Conservation (phyloP, 2,329 filamentous ascomycete genomes). For the Raffaelea arxii region DNA sequence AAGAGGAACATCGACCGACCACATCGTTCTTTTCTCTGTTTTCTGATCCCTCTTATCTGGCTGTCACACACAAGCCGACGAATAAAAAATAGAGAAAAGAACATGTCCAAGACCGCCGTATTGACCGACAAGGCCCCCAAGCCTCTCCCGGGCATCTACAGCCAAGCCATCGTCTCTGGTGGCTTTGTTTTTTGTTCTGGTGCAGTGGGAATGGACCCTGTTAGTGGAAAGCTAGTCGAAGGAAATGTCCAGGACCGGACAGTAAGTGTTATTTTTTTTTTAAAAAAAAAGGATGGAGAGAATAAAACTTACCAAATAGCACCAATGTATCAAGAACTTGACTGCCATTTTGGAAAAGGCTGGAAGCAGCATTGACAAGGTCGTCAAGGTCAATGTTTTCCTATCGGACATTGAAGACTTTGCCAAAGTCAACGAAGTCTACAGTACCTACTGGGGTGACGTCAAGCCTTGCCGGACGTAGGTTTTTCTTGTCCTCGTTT, state of each 20-base stretch:
- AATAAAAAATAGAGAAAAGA: no score
- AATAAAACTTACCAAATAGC: conserved; percentile 21
- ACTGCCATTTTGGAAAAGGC: conserved; percentile 74
- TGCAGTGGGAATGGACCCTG: conserved; percentile 54
- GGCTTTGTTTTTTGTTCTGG: conserved; percentile 63
- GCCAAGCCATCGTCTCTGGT: conserved; percentile 55
- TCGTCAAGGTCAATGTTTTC: conserved; percentile 90
- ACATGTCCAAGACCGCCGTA: conserved; percentile 22
- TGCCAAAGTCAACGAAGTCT: conserved; percentile 60
- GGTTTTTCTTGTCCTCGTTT: no score
- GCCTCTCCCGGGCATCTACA: conserved; percentile 29
- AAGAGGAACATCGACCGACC: no score
- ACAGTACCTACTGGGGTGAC: conserved; percentile 40
- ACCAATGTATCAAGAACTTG: conserved; percentile 67
- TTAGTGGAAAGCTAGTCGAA: conserved; percentile 42
- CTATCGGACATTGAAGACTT: conserved; percentile 86
- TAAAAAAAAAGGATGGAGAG: no score
- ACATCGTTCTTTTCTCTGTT: no score
- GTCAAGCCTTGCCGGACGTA: conserved; percentile 32
- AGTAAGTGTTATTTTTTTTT: no score
- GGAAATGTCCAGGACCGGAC: conserved; percentile 60
- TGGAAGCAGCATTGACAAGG: conserved; percentile 64
- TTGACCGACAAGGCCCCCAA: conserved; percentile 30
- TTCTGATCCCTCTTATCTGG: no score
- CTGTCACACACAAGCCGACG: no score